phyloP scores from a whole-genome alignment of 2,329 filamentous ascomycete genomes.

The Dactylellina cionopaga region DNA sequence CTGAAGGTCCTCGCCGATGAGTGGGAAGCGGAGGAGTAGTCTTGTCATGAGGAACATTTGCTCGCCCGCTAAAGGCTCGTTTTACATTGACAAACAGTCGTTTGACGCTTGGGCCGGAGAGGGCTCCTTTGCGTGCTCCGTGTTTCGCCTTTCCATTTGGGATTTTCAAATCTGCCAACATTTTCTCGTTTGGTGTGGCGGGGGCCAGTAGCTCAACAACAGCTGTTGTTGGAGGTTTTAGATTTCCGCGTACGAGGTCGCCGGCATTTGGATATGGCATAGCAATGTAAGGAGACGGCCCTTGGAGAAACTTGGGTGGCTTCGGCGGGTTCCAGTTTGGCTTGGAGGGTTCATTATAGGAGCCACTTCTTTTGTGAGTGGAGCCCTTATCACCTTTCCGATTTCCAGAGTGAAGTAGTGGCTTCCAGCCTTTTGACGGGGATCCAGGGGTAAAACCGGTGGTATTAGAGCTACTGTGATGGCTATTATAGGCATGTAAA shows the following conservation, averaged over 20 bases:
- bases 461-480: slow-evolving; percentile 18
- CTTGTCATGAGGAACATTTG: slow-evolving; percentile 34
- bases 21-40: slow-evolving; percentile 23
- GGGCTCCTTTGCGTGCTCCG: slow-evolving; percentile 64
- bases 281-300: slow-evolving; percentile 62
- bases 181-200: slow-evolving; percentile 67
- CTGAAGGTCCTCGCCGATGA: slow-evolving; percentile 45
- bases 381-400: slow-evolving; percentile 61
- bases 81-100: slow-evolving; percentile 84
- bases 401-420: slow-evolving; percentile 39
- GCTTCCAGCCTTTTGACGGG: slow-evolving; percentile 47
- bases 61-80: slow-evolving; percentile 56
- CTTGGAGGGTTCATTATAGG: slow-evolving; percentile 83
- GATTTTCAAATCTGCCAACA: slow-evolving; percentile 65
- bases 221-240: slow-evolving; percentile 83
- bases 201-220: slow-evolving; percentile 76
- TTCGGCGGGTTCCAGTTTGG: slow-evolving; percentile 70
- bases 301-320: slow-evolving; percentile 58
- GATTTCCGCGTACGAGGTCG: slow-evolving; percentile 84
- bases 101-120: slow-evolving; percentile 80
- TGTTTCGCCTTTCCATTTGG: slow-evolving; percentile 56
- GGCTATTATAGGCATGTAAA: slow-evolving; percentile 40
- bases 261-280: slow-evolving; percentile 77
- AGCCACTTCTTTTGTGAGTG: slow-evolving; percentile 83
- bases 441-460: slow-evolving; percentile 21